phyloP scores from a whole-genome alignment of 1,284 basidiomycete genomes.

The Porogramme epimiltina region DNA sequence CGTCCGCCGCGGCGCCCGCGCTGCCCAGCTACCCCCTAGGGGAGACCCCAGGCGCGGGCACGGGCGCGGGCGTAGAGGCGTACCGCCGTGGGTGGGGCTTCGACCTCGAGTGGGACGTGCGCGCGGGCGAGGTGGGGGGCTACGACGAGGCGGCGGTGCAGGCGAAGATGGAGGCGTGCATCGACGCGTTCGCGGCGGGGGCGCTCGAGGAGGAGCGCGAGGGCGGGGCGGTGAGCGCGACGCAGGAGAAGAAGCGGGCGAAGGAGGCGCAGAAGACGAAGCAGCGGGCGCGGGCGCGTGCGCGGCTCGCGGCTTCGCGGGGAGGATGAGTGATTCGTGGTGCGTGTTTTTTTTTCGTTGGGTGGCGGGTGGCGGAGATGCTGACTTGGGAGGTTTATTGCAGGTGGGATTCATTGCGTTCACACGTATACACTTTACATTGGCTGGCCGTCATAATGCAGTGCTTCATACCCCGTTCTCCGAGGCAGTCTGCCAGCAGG shows the following conservation, averaged over 20 bases:
- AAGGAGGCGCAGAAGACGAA: conserved; percentile 52
- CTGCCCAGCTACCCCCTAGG: conserved; percentile 11
- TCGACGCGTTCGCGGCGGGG: conserved; percentile 52
- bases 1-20: conserved; percentile 38
- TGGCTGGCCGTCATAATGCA: too few relatives aligned
- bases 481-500: too few relatives aligned
- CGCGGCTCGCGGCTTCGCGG: conserved; percentile 24
- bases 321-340: not conserved
- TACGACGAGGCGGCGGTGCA: conserved; percentile 48
- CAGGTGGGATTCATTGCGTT: too few relatives aligned
- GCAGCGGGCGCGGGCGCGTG: conserved; percentile 35
- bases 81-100: conserved; percentile 72
- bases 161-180: conserved; percentile 68
- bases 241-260: conserved; percentile 68
- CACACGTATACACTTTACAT: too few relatives aligned
- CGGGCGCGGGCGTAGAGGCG: conserved; percentile 5
- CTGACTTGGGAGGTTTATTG: too few relatives aligned
- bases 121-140: conserved; percentile 30
- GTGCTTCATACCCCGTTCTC: too few relatives aligned
- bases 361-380: not conserved
- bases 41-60: not conserved
- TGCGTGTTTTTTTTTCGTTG: not conserved
- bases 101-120: conserved; percentile 70
- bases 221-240: conserved; percentile 62
- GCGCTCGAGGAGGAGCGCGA: conserved; percentile 50